Evolutionary conservation across 2,329 filamentous ascomycete species (phyloP).

Genomic region (Akanthomyces uredinophilus): DNA sequence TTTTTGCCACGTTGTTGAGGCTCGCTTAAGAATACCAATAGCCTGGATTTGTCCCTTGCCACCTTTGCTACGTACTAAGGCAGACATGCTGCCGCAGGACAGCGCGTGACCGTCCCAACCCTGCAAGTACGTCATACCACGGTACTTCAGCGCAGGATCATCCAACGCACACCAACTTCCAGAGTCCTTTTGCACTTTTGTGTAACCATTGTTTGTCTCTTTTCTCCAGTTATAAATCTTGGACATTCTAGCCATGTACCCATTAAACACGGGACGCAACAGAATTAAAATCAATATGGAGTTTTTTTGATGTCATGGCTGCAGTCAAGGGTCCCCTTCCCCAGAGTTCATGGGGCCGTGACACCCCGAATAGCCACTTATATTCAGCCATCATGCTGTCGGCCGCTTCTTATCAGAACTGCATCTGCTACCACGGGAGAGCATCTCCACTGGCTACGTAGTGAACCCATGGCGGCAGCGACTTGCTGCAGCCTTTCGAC

Average conservation of each 20-base stretch:
- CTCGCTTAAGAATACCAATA: neutral
- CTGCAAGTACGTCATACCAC: neutral
- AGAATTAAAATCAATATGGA: neutral
- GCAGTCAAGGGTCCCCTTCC: neutral
- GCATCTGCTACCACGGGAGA: neutral
- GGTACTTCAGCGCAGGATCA: neutral
- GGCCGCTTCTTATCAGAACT: neutral
- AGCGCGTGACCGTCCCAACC: neutral
- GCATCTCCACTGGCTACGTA: neutral
- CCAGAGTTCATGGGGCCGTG: neutral
- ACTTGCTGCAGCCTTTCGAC: neutral
- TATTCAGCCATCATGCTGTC: neutral
- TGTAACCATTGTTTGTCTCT: neutral
- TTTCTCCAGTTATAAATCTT: neutral
- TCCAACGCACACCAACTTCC: neutral
- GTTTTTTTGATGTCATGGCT: conserved; percentile 3
- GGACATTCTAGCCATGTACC: neutral
- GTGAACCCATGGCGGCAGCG: neutral
- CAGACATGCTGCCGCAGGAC: neutral
- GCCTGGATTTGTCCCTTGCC: neutral
- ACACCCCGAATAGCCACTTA: neutral
- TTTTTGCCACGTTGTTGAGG: neutral
- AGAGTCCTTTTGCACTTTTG: neutral
- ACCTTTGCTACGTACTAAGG: neutral
- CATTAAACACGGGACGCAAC: too few species aligned